These are phyloP conservation scores for Lichtheimia ornata DNA, from an alignment of 371 early-diverging fungal species.

Conservation along the genomic window DNA sequence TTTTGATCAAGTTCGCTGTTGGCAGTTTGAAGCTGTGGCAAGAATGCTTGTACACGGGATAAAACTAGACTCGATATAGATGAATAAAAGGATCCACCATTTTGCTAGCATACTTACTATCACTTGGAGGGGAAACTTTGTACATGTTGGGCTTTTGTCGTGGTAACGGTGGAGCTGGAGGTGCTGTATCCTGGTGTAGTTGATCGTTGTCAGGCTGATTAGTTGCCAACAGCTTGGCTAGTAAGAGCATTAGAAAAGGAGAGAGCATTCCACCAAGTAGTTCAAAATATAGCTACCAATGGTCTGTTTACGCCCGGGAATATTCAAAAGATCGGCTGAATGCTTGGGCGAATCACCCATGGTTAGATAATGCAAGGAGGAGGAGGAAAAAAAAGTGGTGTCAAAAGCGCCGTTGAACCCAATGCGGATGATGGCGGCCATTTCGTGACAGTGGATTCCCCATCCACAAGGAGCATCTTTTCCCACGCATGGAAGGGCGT, in stretches of 20 bases:
- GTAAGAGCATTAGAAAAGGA: background rate
- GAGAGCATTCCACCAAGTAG: background rate
- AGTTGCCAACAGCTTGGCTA: constrained; percentile 13
- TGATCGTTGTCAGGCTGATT: constrained; percentile 2
- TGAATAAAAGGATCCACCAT: background rate
- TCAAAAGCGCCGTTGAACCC: background rate
- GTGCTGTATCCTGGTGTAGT: background rate
- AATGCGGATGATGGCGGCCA: background rate
- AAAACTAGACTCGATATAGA: constrained; percentile 28
- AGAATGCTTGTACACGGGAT: constrained; percentile 56
- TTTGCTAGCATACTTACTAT: constrained; percentile 25
- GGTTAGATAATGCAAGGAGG: background rate
- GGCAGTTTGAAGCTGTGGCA: constrained; percentile 60
- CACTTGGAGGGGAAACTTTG: constrained; percentile 21
- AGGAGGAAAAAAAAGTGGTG: background rate
- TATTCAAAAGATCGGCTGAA: constrained; percentile 28
- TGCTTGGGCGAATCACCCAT: constrained; percentile 12
- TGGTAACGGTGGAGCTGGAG: constrained; percentile 16
- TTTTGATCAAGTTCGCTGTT: constrained; percentile 42
- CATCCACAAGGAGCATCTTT: background rate
- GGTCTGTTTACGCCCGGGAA: constrained; percentile 25
- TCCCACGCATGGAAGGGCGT: constrained; percentile 1
- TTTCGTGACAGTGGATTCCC: background rate
- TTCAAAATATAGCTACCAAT: constrained; percentile 16
- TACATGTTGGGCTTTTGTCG: constrained; percentile 25